Evolutionary conservation across 306 rosid species (phyloP).

Genomic region (Notholithocarpus densiflorus): DNA sequence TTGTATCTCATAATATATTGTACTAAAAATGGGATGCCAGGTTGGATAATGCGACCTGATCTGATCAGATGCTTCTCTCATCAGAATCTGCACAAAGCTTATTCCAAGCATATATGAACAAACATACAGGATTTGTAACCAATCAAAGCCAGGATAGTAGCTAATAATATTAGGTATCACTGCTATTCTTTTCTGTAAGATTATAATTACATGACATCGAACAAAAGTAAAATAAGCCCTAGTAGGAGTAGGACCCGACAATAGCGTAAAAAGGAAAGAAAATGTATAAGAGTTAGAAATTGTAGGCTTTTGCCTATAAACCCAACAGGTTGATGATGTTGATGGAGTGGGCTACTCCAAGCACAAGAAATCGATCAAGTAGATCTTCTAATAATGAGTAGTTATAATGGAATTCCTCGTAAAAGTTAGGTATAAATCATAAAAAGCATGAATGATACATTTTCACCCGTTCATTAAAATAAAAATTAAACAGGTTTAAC

Average conservation of each 20-base stretch:
- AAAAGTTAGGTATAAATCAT: slow-evolving; percentile 27
- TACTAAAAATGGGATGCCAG: not conserved
- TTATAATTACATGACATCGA: not conserved
- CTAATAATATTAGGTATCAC: too few species aligned
- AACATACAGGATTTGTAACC: not conserved
- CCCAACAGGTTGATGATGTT: not conserved
- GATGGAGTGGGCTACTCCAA: slow-evolving; percentile 21
- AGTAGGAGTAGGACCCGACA: too few species aligned
- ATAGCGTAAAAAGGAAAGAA: not conserved
- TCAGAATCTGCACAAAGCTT: not conserved
- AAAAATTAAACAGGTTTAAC: too few species aligned
- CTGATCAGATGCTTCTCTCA: not conserved
- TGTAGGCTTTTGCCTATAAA: not conserved
- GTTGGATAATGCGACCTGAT: not conserved
- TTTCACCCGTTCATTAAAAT: too few species aligned
- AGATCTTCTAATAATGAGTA: slow-evolving; percentile 14
- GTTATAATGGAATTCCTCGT: slow-evolving; percentile 27
- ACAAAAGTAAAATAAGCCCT: too few species aligned
- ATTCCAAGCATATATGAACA: not conserved
- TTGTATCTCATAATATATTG: not conserved
- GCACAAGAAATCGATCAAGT: not conserved
- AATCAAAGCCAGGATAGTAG: not conserved
- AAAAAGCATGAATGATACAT: not conserved
- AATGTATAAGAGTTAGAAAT: not conserved
- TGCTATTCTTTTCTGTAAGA: too few species aligned